Base-by-base conservation (phyloP, 805 yeast genomes). In the Schizosaccharomyces osmophilus region DNA sequence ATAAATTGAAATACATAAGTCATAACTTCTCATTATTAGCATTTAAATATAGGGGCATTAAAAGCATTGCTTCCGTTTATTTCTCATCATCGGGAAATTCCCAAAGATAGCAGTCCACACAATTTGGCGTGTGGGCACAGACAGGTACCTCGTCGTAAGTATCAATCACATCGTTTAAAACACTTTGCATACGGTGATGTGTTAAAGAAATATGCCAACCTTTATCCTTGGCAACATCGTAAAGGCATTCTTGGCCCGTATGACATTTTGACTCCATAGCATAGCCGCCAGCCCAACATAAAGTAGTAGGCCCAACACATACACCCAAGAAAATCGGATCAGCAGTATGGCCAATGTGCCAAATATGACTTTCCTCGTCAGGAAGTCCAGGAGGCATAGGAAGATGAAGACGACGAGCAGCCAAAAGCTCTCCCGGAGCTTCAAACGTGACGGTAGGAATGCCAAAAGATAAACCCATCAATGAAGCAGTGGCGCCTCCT, bases 261-360 rank as follows among this genome's bases (percentile, higher is more conserved):
- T 93, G 98, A 69, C 98, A 93, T 58, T 83, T 83, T 0, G 96
- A 83, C 68, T 93, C 98, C 95, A 93, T 83, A 11, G 97, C 98
- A 71, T 87, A 93, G 0, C 98, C 98, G 0, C 86, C 96, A 8
- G 87, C 77, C 63, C 90, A 82, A 71, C 98, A 93, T 1, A 89
- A 72, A 0, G 94, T 83, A 3, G 90, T 81, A 0, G 93, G 94
- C 9, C 98, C 98, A 68, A 85, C 88, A 70, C 98, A 93, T 8
- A 87, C 89, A 0, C 98, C 98, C 90, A 89, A 84, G 68, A 77
- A 93, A 1, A 93, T 86, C 1, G 98, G 98, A 70, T 93, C 98
- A 0, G 96, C 97, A 1, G 93, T 93, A 70, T 93, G 90, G 2
- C 98, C 98, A 69, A 93, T 74, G 69, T 93, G 97, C 94, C 95